Evolutionary conservation across 345 rosid species (phyloP), one percentile per base, ranked within the genome.

Genomic region (Dipteronia sinensis): DNA sequence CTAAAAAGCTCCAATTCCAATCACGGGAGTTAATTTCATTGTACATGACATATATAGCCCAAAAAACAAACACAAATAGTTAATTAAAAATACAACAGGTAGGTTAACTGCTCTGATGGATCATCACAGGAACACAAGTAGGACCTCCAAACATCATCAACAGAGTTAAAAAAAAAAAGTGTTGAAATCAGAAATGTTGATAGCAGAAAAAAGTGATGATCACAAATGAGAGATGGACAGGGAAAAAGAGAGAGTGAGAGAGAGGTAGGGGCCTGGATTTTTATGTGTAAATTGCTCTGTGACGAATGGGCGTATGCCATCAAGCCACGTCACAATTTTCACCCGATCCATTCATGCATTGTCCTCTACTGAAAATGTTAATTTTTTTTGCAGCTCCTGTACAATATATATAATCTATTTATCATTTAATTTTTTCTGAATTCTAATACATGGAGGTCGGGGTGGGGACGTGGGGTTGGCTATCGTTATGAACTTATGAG

Each of bases 141-240:
- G 79, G 76, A 63, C 55, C 76, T 55, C 17, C 27, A 20, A 56
- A 71, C 81, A 47, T 66, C 71, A 75, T 70, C 79, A 66, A 67
- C 10, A 29, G 46, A 69, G 67, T 34, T 4, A 31, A 31, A 31
- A 31, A 34, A 34, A 34, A 58, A 69, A 75, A 42, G 59, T 58
- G 49, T 19, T 16, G 2, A 31, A 44, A 64, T 22, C 49, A 46
- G n/a, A 72, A 51, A 15, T 40, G 6, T 34, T 6, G 55, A 47
- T 34, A 7, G 34, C 69, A 53, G 40, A 31, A 64, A 20, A 80
- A 80, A 80, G 44, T 42, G 80, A 65, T 69, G 47, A 69, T 19
- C 38, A 34, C 38, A 10, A 65, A 51, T 51, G 25, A 42, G 31
- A 27, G 51, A 20, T 8, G 8, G 61, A 47, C 69, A 27, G 15